A percentile compares a stretch with the other conserved stretches of the same genome.
phyloP scores from a whole-genome alignment of 805 yeast species.

The Kodamaea restingae region DNA sequence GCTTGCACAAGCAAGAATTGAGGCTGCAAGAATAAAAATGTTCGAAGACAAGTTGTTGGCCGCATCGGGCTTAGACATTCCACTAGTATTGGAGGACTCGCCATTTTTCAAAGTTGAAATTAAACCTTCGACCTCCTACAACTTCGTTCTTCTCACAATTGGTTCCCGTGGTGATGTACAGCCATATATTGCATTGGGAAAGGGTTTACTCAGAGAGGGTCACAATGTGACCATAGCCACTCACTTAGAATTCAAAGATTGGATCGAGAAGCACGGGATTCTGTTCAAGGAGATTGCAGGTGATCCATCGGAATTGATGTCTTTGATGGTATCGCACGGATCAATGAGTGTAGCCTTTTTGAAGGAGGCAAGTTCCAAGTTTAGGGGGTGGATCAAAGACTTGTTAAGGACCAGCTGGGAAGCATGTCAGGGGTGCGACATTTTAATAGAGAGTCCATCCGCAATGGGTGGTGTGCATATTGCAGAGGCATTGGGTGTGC shows the following conservation, averaged over 20 bases:
- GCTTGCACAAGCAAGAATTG: slow-evolving; percentile 27
- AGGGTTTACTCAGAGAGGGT: slow-evolving; percentile 74
- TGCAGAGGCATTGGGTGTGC: slow-evolving; percentile 86
- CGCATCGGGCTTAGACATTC: slow-evolving; percentile 61
- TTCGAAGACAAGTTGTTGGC: slow-evolving; percentile 63
- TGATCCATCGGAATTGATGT: slow-evolving; percentile 87
- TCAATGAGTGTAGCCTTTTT: slow-evolving; percentile 77
- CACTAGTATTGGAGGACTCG: slow-evolving; percentile 64
- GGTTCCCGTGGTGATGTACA: slow-evolving; percentile 98
- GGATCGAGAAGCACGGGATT: slow-evolving; percentile 67
- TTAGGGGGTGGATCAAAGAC: slow-evolving; percentile 79
- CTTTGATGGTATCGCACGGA: slow-evolving; percentile 88
- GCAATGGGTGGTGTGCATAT: slow-evolving; percentile 95
- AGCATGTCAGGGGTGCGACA: slow-evolving; percentile 79
- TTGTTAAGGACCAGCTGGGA: slow-evolving; percentile 72
- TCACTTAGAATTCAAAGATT: slow-evolving; percentile 73
- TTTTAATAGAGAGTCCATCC: slow-evolving; percentile 91
- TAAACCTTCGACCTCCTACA: slow-evolving; percentile 51
- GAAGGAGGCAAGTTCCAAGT: slow-evolving; percentile 75
- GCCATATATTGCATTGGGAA: slow-evolving; percentile 88
- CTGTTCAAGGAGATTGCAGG: slow-evolving; percentile 79
- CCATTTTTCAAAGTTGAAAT: slow-evolving; percentile 50
- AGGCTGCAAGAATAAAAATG: slow-evolving; percentile 58
- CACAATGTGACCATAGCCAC: slow-evolving; percentile 83
- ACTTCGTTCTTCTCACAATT: slow-evolving; percentile 73